Conservation (phyloP, 306 rosid genomes). For the Ochetophila trinervis region DNA sequence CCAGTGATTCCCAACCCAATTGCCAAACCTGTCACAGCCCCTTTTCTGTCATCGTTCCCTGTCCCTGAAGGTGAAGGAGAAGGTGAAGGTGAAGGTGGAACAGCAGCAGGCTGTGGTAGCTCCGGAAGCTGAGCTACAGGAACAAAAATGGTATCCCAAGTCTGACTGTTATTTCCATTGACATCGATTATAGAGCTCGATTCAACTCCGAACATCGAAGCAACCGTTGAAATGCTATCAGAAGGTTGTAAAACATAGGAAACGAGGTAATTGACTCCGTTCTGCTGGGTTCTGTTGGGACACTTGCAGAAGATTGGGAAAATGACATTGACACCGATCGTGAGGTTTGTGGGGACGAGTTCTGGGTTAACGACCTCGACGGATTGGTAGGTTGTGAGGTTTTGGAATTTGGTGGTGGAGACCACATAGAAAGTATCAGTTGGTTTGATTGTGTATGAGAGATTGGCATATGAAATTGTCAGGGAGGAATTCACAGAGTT, state of each 20-base stretch:
- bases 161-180: slow-evolving; percentile 26
- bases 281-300: slow-evolving; percentile 43
- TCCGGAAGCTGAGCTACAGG: slow-evolving; percentile 57
- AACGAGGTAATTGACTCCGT: slow-evolving; percentile 31
- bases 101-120: slow-evolving; percentile 50
- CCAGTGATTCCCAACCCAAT: slow-evolving; percentile 66
- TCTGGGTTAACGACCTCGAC: slow-evolving; percentile 60
- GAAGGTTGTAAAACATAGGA: slow-evolving; percentile 73
- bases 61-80: too few species aligned
- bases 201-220: slow-evolving; percentile 42
- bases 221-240: slow-evolving; percentile 55
- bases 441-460: slow-evolving; percentile 45
- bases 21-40: slow-evolving; percentile 59
- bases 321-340: slow-evolving; percentile 39
- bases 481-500: slow-evolving; percentile 37
- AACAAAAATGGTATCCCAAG: slow-evolving; percentile 58
- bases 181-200: slow-evolving; percentile 31
- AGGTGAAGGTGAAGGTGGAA: slow-evolving; percentile 25
- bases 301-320: slow-evolving; percentile 86
- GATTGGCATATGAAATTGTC: slow-evolving; percentile 65
- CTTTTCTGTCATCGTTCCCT: slow-evolving; percentile 28
- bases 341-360: slow-evolving; percentile 39
- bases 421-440: slow-evolving; percentile 51
- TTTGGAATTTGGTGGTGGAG: slow-evolving; percentile 41
- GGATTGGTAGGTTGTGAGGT: slow-evolving; percentile 75